Percentiles rank a stretch among this genome's conserved stretches.
Conservation (phyloP, 2,329 filamentous ascomycete species). For the Beauveria asiatica region DNA sequence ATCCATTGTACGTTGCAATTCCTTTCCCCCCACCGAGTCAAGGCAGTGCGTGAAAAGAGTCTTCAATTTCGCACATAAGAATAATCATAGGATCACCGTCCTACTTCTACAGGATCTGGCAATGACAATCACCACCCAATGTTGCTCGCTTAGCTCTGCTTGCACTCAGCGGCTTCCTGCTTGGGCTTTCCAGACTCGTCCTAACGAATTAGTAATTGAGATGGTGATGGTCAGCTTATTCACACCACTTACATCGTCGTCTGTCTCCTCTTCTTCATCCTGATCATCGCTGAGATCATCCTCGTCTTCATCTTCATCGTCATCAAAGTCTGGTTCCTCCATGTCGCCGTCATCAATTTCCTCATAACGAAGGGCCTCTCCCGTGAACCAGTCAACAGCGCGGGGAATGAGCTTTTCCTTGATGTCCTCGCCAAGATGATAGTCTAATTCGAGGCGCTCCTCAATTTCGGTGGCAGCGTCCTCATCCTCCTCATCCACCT, state of each 20-base stretch:
- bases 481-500: constrained; percentile 57
- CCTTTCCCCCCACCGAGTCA: background rate
- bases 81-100: background rate
- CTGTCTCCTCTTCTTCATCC: constrained; percentile 73
- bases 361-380: constrained; percentile 94
- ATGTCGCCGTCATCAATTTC: constrained; percentile 78
- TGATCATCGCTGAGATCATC: constrained; percentile 78
- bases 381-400: constrained; percentile 98
- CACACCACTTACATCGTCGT: constrained; percentile 57
- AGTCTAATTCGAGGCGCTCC: constrained; percentile 95
- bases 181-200: constrained; percentile 84
- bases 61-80: background rate
- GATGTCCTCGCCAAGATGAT: constrained; percentile 97
- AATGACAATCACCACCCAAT: background rate
- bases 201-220: constrained; percentile 33
- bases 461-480: constrained; percentile 86
- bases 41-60: background rate
- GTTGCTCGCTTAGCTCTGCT: constrained; percentile 63
- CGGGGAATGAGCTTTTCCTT: constrained; percentile 99
- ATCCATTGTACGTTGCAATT: constrained; percentile 1
- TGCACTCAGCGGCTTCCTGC: constrained; percentile 91
- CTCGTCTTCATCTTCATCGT: constrained; percentile 89
- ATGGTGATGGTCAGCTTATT: background rate
- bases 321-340: constrained; percentile 74
- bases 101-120: constrained; percentile 1